phyloP scores from a whole-genome alignment of 352 stramenopile genomes.

The Phytopythium helicoides region DNA sequence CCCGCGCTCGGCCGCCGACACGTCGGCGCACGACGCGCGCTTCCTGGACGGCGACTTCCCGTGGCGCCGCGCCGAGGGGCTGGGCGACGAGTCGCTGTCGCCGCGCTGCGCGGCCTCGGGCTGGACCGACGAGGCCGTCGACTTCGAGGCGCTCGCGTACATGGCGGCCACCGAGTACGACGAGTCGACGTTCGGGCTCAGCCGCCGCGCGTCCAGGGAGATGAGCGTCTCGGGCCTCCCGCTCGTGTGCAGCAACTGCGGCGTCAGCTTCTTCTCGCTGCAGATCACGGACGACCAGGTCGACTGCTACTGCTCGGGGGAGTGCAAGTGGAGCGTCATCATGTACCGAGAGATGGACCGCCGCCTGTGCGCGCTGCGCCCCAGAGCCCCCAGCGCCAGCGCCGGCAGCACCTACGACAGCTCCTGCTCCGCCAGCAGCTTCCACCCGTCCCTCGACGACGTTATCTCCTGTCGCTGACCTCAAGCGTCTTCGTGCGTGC shows the following conservation, averaged over 20 bases:
- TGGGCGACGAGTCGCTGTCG: slow-evolving; percentile 1
- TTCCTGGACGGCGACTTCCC: slow-evolving; percentile 4
- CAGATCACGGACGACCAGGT: slow-evolving; percentile 58
- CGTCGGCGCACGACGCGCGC: slow-evolving; percentile 1
- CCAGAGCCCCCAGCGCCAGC: slow-evolving; percentile 11
- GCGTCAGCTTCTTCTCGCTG: slow-evolving; percentile 79
- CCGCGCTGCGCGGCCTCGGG: slow-evolving; percentile 2
- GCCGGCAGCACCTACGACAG: slow-evolving; percentile 19
- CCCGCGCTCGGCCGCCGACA: slow-evolving; percentile 6
- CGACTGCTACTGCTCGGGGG: slow-evolving; percentile 82
- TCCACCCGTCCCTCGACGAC: slow-evolving; percentile 22
- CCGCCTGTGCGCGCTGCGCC: slow-evolving; percentile 52
- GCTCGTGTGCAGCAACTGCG: slow-evolving; percentile 80
- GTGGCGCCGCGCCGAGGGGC: slow-evolving; percentile 4
- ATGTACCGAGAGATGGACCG: slow-evolving; percentile 82
- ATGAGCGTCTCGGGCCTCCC: slow-evolving; percentile 58
- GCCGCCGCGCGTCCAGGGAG: slow-evolving; percentile 7
- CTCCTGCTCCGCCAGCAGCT: slow-evolving; percentile 21
- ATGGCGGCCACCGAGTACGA: slow-evolving; percentile 23
- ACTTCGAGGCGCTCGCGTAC: slow-evolving; percentile 43
- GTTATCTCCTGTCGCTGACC: slow-evolving; percentile 32
- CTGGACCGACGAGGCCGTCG: slow-evolving; percentile 28
- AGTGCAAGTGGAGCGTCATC: slow-evolving; percentile 90
- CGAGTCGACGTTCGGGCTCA: slow-evolving; percentile 13
- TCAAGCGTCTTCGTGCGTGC: neutral